Evolutionary conservation across 2,329 filamentous ascomycete genomes (phyloP).

Genomic region (Fusarium aywerte): DNA sequence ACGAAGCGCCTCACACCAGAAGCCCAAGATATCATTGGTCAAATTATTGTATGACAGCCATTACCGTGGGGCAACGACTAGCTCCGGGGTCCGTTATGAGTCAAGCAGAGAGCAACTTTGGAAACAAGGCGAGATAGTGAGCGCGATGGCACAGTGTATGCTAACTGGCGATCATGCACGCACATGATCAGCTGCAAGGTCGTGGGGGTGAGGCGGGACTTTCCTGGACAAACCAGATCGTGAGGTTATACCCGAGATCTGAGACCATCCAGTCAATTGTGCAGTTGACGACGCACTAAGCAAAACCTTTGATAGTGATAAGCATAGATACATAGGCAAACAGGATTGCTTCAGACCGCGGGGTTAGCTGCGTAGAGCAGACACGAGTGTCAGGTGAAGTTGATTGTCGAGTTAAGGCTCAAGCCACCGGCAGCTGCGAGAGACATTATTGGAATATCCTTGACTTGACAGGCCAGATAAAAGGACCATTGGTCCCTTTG

Average conservation of each 20-base stretch:
- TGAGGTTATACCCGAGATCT: conserved; percentile 14
- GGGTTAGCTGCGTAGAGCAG: conserved; percentile 10
- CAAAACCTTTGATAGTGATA: not conserved
- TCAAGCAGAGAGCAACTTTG: conserved; percentile 8
- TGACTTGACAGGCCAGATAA: conserved; percentile 1
- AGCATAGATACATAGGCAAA: not conserved
- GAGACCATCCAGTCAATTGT: conserved; percentile 24
- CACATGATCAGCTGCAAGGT: conserved; percentile 33
- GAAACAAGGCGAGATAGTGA: conserved; percentile 22
- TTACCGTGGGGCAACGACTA: conserved; percentile 32
- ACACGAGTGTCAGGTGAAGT: conserved; percentile 12
- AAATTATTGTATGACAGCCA: conserved; percentile 19
- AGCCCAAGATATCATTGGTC: conserved; percentile 21
- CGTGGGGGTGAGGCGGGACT: conserved; percentile 30
- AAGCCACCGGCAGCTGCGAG: conserved; percentile 18
- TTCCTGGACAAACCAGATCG: conserved; percentile 32
- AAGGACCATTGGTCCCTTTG: not conserved
- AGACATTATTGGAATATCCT: not conserved
- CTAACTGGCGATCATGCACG: conserved; percentile 18
- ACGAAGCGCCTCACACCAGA: conserved; percentile 21
- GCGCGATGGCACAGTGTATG: conserved; percentile 33
- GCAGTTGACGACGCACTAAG: not conserved
- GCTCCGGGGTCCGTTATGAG: conserved; percentile 16
- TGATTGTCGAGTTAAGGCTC: conserved; percentile 15
- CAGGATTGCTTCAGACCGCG: conserved; percentile 11